Percentiles rank a stretch among this genome's conserved stretches.
Conservation (phyloP, 139 green algal genomes). For the Picochlorum sp. region DNA sequence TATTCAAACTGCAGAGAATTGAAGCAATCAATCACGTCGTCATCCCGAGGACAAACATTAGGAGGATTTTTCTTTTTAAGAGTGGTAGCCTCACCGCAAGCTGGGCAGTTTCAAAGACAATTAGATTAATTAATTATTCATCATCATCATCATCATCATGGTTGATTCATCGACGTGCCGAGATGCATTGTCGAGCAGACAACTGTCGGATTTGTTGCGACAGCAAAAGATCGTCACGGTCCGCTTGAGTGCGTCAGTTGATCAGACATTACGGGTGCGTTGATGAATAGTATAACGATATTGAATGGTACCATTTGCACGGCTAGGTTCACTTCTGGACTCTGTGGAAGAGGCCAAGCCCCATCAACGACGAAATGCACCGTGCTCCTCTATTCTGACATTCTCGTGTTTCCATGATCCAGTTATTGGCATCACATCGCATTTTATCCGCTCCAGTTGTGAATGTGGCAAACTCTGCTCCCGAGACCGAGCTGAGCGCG, state of each 20-base stretch:
- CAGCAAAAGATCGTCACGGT: constrained; percentile 23
- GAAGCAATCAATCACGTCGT: no score
- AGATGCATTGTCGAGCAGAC: constrained; percentile 2
- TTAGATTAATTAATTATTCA: no score
- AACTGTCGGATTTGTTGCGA: constrained; percentile 9
- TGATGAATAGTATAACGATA: neutral
- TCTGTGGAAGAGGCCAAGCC: no score
- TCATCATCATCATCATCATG: no score
- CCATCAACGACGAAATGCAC: no score
- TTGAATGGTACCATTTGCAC: neutral
- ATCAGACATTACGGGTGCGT: constrained; percentile 25
- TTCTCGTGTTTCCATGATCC: neutral
- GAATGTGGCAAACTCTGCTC: neutral
- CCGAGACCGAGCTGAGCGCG: neutral
- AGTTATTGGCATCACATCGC: constrained; percentile 47
- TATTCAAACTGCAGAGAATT: no score
- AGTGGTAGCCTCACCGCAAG: no score
- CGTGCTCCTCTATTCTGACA: neutral
- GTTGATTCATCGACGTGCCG: neutral
- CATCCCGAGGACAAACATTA: no score
- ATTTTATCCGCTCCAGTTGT: constrained; percentile 63
- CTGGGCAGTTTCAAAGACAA: no score
- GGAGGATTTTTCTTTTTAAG: no score
- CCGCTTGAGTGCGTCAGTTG: constrained; percentile 20
- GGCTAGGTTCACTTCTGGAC: no score